Conservation (phyloP, 2,329 filamentous ascomycete genomes). For the Fusarium verrucosum region DNA sequence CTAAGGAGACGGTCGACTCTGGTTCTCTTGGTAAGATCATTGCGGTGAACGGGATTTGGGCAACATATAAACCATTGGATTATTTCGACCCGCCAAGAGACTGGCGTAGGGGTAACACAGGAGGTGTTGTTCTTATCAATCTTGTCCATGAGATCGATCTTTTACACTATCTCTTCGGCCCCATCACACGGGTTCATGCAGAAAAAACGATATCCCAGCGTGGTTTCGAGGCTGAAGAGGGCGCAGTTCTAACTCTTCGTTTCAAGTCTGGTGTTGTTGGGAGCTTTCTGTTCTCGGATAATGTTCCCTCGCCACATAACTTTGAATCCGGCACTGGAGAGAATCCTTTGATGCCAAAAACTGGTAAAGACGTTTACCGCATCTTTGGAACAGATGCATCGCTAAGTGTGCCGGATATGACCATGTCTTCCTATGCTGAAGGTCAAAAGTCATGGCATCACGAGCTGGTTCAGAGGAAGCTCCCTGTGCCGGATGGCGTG, state of each 20-base stretch:
- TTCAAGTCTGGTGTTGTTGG: constrained; percentile 65
- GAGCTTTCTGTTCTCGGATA: constrained; percentile 65
- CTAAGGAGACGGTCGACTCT: constrained; percentile 56
- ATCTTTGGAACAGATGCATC: constrained; percentile 63
- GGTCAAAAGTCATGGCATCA: constrained; percentile 55
- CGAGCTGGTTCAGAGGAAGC: constrained; percentile 46
- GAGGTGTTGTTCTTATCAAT: constrained; percentile 65
- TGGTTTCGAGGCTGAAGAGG: constrained; percentile 62
- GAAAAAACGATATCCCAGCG: constrained; percentile 58
- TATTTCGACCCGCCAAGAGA: constrained; percentile 61
- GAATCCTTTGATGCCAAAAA: constrained; percentile 61
- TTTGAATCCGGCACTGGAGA: constrained; percentile 68
- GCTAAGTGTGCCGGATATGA: constrained; percentile 65
- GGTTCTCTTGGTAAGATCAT: constrained; percentile 57
- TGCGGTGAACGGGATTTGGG: constrained; percentile 66
- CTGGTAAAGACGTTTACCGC: constrained; percentile 58
- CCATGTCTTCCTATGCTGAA: constrained; percentile 56
- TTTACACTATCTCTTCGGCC: constrained; percentile 64
- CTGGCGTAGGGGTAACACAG: constrained; percentile 57
- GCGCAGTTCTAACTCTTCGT: constrained; percentile 61
- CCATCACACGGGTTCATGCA: constrained; percentile 61
- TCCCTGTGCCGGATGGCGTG: constrained; percentile 32
- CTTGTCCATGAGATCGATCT: constrained; percentile 69
- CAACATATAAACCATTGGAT: constrained; percentile 57
- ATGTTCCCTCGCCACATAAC: constrained; percentile 60